These are phyloP conservation scores for Tarenaya hassleriana DNA, from an alignment of 345 rosid species.

Conservation along the genomic window DNA sequence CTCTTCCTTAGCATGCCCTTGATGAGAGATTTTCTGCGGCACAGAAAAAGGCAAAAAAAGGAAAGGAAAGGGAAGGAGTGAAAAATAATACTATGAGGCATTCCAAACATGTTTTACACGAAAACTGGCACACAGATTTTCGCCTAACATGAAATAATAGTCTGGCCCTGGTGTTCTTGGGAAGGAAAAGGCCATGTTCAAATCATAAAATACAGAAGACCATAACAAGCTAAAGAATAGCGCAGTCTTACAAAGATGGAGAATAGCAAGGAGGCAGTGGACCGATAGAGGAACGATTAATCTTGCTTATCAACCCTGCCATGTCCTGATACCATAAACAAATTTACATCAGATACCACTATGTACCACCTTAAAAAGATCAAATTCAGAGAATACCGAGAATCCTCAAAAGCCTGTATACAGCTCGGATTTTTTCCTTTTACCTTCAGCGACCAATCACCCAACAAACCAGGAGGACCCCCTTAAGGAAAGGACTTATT, in stretches of 20 bases:
- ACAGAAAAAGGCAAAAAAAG: no score
- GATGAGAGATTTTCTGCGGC: slow-evolving; percentile 73
- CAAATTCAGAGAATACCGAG: neutral
- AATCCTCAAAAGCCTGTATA: slow-evolving; percentile 4
- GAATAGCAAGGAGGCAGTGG: slow-evolving; percentile 93
- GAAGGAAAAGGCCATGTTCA: slow-evolving; percentile 4
- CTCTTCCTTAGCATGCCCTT: slow-evolving; percentile 96
- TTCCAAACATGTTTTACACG: neutral
- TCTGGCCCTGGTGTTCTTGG: neutral
- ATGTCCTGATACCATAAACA: slow-evolving; percentile 60
- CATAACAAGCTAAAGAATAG: slow-evolving; percentile 8
- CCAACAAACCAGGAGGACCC: slow-evolving; percentile 12
- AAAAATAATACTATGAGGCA: neutral
- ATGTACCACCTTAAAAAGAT: neutral
- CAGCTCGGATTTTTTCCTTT: slow-evolving; percentile 7
- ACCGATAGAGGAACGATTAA: slow-evolving; percentile 94
- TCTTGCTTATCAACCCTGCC: slow-evolving; percentile 99
- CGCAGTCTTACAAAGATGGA: slow-evolving; percentile 71
- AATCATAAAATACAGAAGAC: slow-evolving; percentile 9
- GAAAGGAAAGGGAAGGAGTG: neutral
- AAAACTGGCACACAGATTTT: neutral
- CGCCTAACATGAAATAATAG: slow-evolving; percentile 2
- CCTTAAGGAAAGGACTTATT: slow-evolving; percentile 10
- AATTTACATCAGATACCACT: slow-evolving; percentile 19
- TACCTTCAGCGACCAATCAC: slow-evolving; percentile 2